Base-by-base conservation (phyloP, 2,329 filamentous ascomycete species). In the Penicillium frequentans region DNA sequence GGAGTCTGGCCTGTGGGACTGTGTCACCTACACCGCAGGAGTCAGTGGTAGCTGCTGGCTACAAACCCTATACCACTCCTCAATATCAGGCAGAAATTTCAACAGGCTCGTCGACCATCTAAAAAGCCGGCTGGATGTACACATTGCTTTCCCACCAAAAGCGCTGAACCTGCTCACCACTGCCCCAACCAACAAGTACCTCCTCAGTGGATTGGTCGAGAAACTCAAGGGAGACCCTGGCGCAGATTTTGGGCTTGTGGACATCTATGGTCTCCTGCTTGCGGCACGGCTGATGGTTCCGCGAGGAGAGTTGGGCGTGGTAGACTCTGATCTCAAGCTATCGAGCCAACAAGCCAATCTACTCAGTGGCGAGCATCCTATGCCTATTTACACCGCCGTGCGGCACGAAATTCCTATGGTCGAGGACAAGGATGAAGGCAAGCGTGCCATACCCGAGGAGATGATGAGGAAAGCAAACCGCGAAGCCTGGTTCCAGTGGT, bases 1-100 rank as follows among this genome's bases (percentile, higher is more conserved):
- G 58, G 90, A 97, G 71, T 89, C 90, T 56, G 95, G 95, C 0
- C 79, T 99, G 0, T 96, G 96, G 71, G 93, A 97, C 74, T 98
- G 95, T 71, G 84, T 91, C 11, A 98, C 93, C 1, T 99, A 99
- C 69, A 96, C 92, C 0, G 91, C 93, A 5, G 95, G 95, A 1
- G 95, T 99, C 49, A 97, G 92, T 70, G 95, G 95, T 0, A 96
- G 90, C 62, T 98, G 95, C 73, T 99, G 95, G 95, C 82, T 98
- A 6, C 93, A 98, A 72, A 82, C 90, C 0, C 81, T 99, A 4
- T 96, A 90, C 70, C 87, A 95, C 69, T 93, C 91, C 0, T 90
- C 91, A 0, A 82, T 98, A 55, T 83, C 88, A 0, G 81, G 82
- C 16, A 85, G 87, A 54, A 86, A 84, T 60, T 84, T 96, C 64